phyloP scores from a whole-genome alignment of 495 filamentous ascomycete species.

The Cercophora scortea region DNA sequence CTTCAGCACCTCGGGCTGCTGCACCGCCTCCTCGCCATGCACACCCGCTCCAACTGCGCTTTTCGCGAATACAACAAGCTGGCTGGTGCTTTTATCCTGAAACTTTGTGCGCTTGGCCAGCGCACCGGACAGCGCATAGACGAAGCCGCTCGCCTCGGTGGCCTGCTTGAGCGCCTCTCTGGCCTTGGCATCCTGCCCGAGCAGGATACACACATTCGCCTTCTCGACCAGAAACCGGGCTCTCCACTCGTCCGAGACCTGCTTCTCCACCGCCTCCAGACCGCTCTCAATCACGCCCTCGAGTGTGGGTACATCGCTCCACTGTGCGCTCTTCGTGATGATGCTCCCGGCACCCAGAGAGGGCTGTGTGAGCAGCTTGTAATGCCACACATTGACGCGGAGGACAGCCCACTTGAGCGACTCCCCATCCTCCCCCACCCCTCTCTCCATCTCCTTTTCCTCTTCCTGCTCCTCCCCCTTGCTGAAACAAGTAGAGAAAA shows the following conservation, averaged over 20 bases:
- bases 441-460: not conserved
- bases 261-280: constrained; percentile 34
- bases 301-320: constrained; percentile 42
- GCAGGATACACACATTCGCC: constrained; percentile 75
- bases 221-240: constrained; percentile 70
- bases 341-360: constrained; percentile 46
- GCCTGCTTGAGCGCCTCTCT: constrained; percentile 61
- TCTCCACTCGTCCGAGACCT: constrained; percentile 28
- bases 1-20: constrained; percentile 56
- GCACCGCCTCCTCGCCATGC: constrained; percentile 4
- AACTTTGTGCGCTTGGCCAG: constrained; percentile 89
- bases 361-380: constrained; percentile 74
- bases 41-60: constrained; percentile 37
- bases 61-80: constrained; percentile 84
- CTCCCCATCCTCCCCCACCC: constrained; percentile 3
- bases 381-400: constrained; percentile 76
- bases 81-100: constrained; percentile 81
- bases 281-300: constrained; percentile 41
- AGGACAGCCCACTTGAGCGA: constrained; percentile 46
- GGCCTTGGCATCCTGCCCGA: constrained; percentile 73
- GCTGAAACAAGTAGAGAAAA: constrained; percentile 44
- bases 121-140: constrained; percentile 77
- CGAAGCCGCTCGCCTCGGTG: constrained; percentile 55
- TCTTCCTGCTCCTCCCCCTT: not conserved
- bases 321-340: constrained; percentile 34